A percentile compares a stretch with the other conserved stretches of the same genome.
Evolutionary conservation across 2,329 filamentous ascomycete species (phyloP).

Genomic region (Ramularia endophylla): DNA sequence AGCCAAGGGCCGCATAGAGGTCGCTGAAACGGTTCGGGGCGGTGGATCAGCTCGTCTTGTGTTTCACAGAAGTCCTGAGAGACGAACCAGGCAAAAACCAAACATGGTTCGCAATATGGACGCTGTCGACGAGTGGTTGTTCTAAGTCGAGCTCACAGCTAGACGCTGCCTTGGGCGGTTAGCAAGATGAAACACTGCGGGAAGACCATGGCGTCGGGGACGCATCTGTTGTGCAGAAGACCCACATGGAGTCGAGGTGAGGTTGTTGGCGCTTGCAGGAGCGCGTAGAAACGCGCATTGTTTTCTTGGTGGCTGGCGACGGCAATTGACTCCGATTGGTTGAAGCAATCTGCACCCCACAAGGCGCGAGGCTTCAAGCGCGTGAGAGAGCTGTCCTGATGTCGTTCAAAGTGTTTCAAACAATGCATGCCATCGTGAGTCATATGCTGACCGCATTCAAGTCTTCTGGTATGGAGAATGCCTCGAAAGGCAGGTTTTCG

Average conservation of each 20-base stretch:
- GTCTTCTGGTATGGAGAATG: neutral
- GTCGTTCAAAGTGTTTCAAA: slow-evolving; percentile 6
- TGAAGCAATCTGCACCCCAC: slow-evolving; percentile 5
- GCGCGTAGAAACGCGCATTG: slow-evolving; percentile 11
- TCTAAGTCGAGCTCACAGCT: slow-evolving; percentile 18
- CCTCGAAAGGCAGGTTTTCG: neutral
- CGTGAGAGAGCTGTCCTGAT: too few relatives aligned
- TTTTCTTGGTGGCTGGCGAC: slow-evolving; percentile 1
- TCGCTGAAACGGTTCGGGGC: slow-evolving; percentile 13
- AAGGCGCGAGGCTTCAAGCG: slow-evolving; percentile 5
- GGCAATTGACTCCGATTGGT: slow-evolving; percentile 14
- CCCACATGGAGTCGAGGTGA: slow-evolving; percentile 10
- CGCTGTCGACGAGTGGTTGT: slow-evolving; percentile 16
- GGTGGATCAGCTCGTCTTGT: slow-evolving; percentile 2
- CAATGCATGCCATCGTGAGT: slow-evolving; percentile 13
- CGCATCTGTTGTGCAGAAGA: slow-evolving; percentile 10
- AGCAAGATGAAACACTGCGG: slow-evolving; percentile 28
- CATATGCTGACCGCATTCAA: slow-evolving; percentile 11
- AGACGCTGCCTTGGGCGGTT: slow-evolving; percentile 23
- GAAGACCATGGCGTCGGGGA: slow-evolving; percentile 7
- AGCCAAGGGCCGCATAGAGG: slow-evolving; percentile 9
- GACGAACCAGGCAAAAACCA: slow-evolving; percentile 11
- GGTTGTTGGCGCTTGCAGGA: slow-evolving; percentile 15
- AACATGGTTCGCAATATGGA: slow-evolving; percentile 10
- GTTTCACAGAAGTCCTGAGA: neutral